A percentile compares a stretch with the other conserved stretches of the same genome.
Evolutionary conservation across 2,329 filamentous ascomycete genomes (phyloP).

Genomic region (Fusarium lateritium): DNA sequence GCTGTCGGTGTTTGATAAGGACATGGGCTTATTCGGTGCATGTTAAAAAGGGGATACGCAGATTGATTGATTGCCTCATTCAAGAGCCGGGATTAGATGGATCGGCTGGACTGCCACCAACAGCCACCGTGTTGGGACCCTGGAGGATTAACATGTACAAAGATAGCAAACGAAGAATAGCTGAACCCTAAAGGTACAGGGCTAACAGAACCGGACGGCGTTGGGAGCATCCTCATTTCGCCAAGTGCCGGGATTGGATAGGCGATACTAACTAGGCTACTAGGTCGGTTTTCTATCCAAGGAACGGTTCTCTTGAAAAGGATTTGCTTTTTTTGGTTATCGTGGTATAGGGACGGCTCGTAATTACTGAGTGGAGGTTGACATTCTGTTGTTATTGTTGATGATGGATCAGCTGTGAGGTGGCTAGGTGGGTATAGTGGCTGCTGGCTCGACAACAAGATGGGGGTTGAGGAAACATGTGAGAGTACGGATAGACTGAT

Average conservation of each 20-base stretch:
- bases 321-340: slow-evolving; percentile 32
- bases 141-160: slow-evolving; percentile 39
- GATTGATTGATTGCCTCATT: slow-evolving; percentile 8
- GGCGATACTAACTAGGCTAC: slow-evolving; percentile 23
- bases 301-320: slow-evolving; percentile 14
- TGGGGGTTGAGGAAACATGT: background rate
- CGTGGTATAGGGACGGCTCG: slow-evolving; percentile 16
- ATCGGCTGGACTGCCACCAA: slow-evolving; percentile 22
- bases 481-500: no score
- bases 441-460: slow-evolving; percentile 41
- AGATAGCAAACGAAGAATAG: slow-evolving; percentile 9
- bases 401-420: slow-evolving; percentile 28
- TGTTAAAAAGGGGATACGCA: slow-evolving; percentile 29
- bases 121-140: slow-evolving; percentile 35
- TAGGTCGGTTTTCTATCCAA: slow-evolving; percentile 18
- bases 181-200: slow-evolving; percentile 15
- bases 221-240: slow-evolving; percentile 49
- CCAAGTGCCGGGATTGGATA: slow-evolving; percentile 35
- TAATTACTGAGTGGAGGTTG: slow-evolving; percentile 14
- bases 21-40: slow-evolving; percentile 5
- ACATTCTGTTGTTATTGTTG: slow-evolving; percentile 30
- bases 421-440: slow-evolving; percentile 11
- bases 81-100: slow-evolving; percentile 24
- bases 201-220: slow-evolving; percentile 29
- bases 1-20: slow-evolving; percentile 13